Percentiles rank a stretch among this genome's conserved stretches.
Conservation (phyloP, 1,284 basidiomycete species). For the Takashimella tepidaria region DNA sequence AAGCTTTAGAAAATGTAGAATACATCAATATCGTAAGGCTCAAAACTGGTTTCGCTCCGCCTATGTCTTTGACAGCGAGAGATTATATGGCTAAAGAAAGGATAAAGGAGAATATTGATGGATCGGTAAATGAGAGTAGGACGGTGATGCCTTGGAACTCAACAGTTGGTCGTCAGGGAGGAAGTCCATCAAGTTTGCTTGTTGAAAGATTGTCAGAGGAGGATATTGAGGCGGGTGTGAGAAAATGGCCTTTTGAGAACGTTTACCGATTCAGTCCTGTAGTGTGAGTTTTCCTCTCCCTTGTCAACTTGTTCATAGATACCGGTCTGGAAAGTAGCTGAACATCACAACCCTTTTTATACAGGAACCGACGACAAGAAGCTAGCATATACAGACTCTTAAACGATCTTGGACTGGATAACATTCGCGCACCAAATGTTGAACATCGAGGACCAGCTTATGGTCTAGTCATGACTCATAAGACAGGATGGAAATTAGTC, state of each 20-base stretch:
- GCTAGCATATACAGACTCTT: slow-evolving; percentile 5
- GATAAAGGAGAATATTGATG: background rate
- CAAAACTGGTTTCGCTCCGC: background rate
- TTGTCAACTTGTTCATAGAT: too few relatives aligned
- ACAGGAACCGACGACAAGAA: background rate
- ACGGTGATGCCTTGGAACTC: background rate
- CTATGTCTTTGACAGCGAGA: background rate
- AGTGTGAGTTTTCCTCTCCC: background rate
- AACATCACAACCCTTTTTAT: background rate
- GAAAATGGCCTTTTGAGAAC: slow-evolving; percentile 23
- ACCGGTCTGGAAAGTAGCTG: background rate
- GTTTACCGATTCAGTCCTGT: slow-evolving; percentile 3
- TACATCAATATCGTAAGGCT: slow-evolving; percentile 33
- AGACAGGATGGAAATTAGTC: slow-evolving; percentile 75
- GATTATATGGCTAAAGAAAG: too few relatives aligned
- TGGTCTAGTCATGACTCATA: slow-evolving; percentile 63
- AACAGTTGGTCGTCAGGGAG: background rate
- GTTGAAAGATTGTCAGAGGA: slow-evolving; percentile 7
- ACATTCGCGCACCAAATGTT: slow-evolving; percentile 63
- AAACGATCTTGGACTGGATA: slow-evolving; percentile 25
- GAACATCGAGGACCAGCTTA: slow-evolving; percentile 66
- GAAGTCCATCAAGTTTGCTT: background rate
- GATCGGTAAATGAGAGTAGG: background rate
- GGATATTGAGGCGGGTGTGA: slow-evolving; percentile 15
- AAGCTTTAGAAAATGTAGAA: slow-evolving; percentile 35